Conservation (phyloP, 768 basidiomycete genomes). For the Leccinum broughii region DNA sequence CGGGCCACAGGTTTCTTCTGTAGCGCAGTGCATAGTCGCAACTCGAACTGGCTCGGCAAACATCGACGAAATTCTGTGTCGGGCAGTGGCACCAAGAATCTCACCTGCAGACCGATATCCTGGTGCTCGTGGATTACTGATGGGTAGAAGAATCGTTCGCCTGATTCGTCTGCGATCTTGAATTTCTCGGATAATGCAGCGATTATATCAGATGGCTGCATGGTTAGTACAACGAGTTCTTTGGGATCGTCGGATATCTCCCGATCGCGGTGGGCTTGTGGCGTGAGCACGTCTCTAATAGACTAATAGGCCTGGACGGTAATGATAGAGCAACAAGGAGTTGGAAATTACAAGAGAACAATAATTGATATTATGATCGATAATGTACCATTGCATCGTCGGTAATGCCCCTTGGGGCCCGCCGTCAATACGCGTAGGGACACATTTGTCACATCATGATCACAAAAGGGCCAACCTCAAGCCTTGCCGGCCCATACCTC, state of each 20-base stretch:
- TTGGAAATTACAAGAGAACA: too few species aligned
- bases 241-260: too few species aligned
- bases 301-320: too few species aligned
- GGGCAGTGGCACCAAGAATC: slow-evolving; percentile 6
- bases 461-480: slow-evolving; percentile 34
- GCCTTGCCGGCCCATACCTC: slow-evolving; percentile 58
- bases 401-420: too few species aligned
- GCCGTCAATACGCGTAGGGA: neutral
- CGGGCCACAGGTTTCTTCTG: slow-evolving; percentile 70
- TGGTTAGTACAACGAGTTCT: neutral
- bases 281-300: slow-evolving; percentile 5
- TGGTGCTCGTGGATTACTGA: slow-evolving; percentile 61
- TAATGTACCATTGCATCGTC: too few species aligned
- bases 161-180: slow-evolving; percentile 56
- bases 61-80: neutral
- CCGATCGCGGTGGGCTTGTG: neutral
- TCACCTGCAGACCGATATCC: slow-evolving; percentile 67
- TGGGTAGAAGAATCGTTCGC: slow-evolving; percentile 78
- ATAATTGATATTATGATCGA: too few species aligned
- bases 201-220: slow-evolving; percentile 50
- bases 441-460: neutral
- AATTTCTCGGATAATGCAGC: slow-evolving; percentile 53
- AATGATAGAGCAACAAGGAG: too few species aligned
- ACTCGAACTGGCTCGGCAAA: slow-evolving; percentile 64
- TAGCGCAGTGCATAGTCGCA: slow-evolving; percentile 82